A percentile compares a stretch with the other conserved stretches of the same genome.
These are phyloP conservation scores for Lactuca sativa DNA, from an alignment of 129 eudicot genomes.

Conservation along the genomic window DNA sequence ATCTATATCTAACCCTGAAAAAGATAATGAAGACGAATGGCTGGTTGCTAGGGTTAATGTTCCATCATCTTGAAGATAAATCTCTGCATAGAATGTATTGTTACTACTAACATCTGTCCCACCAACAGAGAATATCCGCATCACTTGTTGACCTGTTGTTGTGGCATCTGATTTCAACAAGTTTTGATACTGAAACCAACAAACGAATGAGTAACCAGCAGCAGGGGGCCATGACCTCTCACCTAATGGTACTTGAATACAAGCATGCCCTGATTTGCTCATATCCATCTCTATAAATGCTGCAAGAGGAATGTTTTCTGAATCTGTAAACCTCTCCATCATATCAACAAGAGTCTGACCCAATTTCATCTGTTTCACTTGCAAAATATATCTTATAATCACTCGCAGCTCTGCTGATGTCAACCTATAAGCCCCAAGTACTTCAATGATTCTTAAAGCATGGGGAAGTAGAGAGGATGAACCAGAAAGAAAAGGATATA, in stretches of 20 bases:
- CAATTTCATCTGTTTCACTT: slow-evolving; percentile 61
- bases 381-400: slow-evolving; percentile 79
- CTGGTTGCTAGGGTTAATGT: slow-evolving; percentile 83
- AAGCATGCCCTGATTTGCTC: slow-evolving; percentile 93
- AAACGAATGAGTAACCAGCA: slow-evolving; percentile 96
- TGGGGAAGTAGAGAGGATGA: slow-evolving; percentile 73
- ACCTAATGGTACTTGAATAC: slow-evolving; percentile 86
- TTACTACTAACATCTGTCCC: slow-evolving; percentile 48
- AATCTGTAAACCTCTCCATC: slow-evolving; percentile 80
- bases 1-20: slow-evolving; percentile 79
- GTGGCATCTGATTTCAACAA: slow-evolving; percentile 51
- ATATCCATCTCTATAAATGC: slow-evolving; percentile 92
- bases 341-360: slow-evolving; percentile 70
- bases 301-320: slow-evolving; percentile 78
- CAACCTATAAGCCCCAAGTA: slow-evolving; percentile 96
- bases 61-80: slow-evolving; percentile 91
- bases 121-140: slow-evolving; percentile 89
- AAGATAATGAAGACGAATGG: slow-evolving; percentile 76
- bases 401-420: slow-evolving; percentile 83
- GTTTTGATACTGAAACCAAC: slow-evolving; percentile 92
- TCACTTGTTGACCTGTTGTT: slow-evolving; percentile 39
- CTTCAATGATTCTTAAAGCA: slow-evolving; percentile 80
- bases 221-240: slow-evolving; percentile 99
- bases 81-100: slow-evolving; percentile 70
- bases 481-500: slow-evolving; percentile 77